A percentile compares a stretch with the other conserved stretches of the same genome.
These are phyloP conservation scores for Periconia digitata DNA, from an alignment of 2,329 filamentous ascomycete genomes.

Conservation along the genomic window DNA sequence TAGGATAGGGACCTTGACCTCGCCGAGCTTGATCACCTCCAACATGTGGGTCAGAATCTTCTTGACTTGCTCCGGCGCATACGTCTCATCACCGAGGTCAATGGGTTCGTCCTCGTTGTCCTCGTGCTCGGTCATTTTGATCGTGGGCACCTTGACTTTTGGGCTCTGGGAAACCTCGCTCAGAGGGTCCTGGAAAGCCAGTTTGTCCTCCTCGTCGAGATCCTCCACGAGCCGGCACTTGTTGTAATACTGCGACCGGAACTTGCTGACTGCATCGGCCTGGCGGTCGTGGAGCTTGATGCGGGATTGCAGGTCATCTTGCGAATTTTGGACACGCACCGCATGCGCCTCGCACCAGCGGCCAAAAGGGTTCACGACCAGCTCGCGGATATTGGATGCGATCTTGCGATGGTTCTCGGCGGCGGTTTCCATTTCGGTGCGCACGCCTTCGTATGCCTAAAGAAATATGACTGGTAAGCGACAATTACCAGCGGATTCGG, in stretches of 20 bases:
- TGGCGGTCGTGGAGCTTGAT: conserved; percentile 95
- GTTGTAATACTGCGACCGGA: conserved; percentile 96
- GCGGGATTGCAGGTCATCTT: conserved; percentile 86
- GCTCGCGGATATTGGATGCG: conserved; percentile 90
- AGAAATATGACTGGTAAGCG: conserved; percentile 23
- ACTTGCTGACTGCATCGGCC: conserved; percentile 85
- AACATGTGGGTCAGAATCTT: conserved; percentile 86
- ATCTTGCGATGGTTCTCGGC: conserved; percentile 92
- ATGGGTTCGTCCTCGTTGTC: conserved; percentile 75
- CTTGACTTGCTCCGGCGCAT: conserved; percentile 84
- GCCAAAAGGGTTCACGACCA: conserved; percentile 91
- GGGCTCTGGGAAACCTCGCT: conserved; percentile 53
- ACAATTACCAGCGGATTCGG: background rate
- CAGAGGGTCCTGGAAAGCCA: conserved; percentile 88
- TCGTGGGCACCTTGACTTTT: conserved; percentile 71
- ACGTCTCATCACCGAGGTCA: conserved; percentile 88
- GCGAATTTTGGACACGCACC: conserved; percentile 84
- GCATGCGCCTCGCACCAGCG: conserved; percentile 97
- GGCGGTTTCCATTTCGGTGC: conserved; percentile 88
- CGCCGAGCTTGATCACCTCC: conserved; percentile 80
- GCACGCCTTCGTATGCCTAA: conserved; percentile 91
- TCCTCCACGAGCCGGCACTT: conserved; percentile 97
- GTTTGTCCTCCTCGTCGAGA: conserved; percentile 96
- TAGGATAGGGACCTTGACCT: conserved; percentile 93
- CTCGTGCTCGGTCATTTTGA: conserved; percentile 76